These are phyloP conservation scores for Brassica nigra DNA, from an alignment of 345 rosid species.

Conservation along the genomic window DNA sequence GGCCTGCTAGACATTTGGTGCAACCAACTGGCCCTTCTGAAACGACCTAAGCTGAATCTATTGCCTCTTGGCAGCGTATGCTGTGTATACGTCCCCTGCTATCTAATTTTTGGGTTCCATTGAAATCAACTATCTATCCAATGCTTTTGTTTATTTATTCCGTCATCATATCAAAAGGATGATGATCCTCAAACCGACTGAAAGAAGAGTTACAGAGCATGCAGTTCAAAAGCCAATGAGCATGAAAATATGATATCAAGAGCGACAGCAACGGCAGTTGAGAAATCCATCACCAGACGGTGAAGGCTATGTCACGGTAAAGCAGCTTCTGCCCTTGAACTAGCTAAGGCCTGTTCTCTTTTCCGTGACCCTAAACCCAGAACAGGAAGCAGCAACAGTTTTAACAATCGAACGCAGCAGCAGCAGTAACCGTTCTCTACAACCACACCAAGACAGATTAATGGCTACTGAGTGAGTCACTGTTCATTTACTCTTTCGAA, in stretches of 20 bases:
- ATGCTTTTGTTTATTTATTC: background rate
- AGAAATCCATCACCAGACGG: constrained; percentile 70
- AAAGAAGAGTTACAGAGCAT: constrained; percentile 47
- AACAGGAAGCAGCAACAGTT: constrained; percentile 35
- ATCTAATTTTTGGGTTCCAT: background rate
- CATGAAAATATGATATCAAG: constrained; percentile 48
- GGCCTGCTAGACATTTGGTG: constrained; percentile 43
- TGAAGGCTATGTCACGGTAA: constrained; percentile 55
- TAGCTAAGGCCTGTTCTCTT: constrained; percentile 55
- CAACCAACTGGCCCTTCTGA: constrained; percentile 45
- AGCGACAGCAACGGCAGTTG: constrained; percentile 41
- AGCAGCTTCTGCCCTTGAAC: constrained; percentile 72
- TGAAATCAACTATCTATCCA: background rate
- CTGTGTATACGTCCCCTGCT: background rate
- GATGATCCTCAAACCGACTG: constrained; percentile 39
- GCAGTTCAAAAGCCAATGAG: constrained; percentile 45
- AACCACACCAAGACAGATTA: constrained; percentile 50
- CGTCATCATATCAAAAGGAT: constrained; percentile 43
- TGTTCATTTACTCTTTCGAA: no score
- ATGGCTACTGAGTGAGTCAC: constrained; percentile 37
- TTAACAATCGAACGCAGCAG: constrained; percentile 44
- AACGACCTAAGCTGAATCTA: constrained; percentile 66
- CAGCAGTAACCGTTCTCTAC: constrained; percentile 67
- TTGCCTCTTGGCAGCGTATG: constrained; percentile 43
- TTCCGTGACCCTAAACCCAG: constrained; percentile 50